Evolutionary conservation across 768 basidiomycete species (phyloP), one percentile per base, ranked within the genome.

Genomic region (Rhodocollybia butyracea): DNA sequence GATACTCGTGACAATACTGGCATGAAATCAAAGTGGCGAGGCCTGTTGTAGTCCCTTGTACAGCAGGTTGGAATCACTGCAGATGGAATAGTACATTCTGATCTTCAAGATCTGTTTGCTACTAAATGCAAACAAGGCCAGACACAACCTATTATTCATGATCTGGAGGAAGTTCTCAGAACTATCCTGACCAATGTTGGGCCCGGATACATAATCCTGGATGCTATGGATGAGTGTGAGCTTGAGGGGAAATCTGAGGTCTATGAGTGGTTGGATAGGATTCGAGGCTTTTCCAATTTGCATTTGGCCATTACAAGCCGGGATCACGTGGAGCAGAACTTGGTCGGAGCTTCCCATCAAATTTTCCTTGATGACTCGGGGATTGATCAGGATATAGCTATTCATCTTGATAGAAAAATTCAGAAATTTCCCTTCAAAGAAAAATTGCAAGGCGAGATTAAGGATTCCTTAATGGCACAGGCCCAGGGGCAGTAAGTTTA

Each of bases 221-320:
- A 48, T 48, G 47, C 47, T 19, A 7, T 48, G 22, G 47, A 48
- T 48, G 47, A 48, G 34, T 48, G 47, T 22, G 19, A 43, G 41
- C 10, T 10, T 10, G 15, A 31, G 22, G 22, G 19, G 17, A 31
- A 27, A 24, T 31, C 29, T 11, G 12, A 30, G 17, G 47, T 48
- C 13, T 5, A 6, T 11, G 26, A 3, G 12, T 48, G 13, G 17
- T 21, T 24, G 13, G 11, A 10, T 26, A 10, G 17, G 12, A 24
- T 45, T 26, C 6, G 22, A 24, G 26, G 22, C 10, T 10, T 10
- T 24, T 12, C 26, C n/a, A n/a, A n/a, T n/a, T 22, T 45, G 21
- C 22, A 45, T n/a, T n/a, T 45, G 5, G 26, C 19, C n/a, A 12
- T 27, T 11, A 32, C 47, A 32, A 48, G 47, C 30, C n/a, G 47